Base-by-base conservation (phyloP, 1,284 basidiomycete genomes). In the Sporisorium iseilematis-ciliati region DNA sequence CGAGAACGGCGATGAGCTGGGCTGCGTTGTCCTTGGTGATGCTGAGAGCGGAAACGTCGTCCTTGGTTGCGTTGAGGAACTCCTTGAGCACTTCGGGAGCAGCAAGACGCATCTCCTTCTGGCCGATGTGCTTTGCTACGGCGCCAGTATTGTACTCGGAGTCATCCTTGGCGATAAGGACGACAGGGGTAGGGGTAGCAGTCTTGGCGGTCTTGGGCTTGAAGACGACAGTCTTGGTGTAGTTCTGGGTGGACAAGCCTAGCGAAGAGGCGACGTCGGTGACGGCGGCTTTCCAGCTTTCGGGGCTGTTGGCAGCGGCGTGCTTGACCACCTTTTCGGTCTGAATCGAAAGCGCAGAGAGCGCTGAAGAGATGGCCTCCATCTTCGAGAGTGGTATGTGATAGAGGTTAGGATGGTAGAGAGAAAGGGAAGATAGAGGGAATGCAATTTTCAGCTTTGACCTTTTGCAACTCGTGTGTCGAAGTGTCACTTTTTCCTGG, bases 41-140 rank as follows among this genome's bases (percentile, higher is more conserved):
- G 38, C 76, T 78, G 48, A 82, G 75, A 21, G 82, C 79, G 29
- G 80, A 83, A 16, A 83, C 86, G 67, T 93, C 93, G 86, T 95
- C 91, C 87, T 96, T 97, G 85, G 92, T 91, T 63, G 93, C 89
- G 3, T 87, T 86, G 84, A 97, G 92, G 87, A 95, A 93, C 81
- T 95, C 92, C 60, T 89, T 89, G 82, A 97, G 88, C 40, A 97
- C 89, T 83, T 97, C 94, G 82, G 93, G 92, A 38, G 90, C 90
- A n/a, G 94, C 95, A 58, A 96, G 87, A 46, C 94, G 89, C 80
- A 97, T 88, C 72, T 97, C 94, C 87, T 97, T 96, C 86, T 97
- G 87, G 82, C 91, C 91, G 71, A 98, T 89, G 83, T 91, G 91
- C 87, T 92, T 93, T 46, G 90, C 93, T 71, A 97, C 89, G 10